Conservation (phyloP, 164 flowering plant species). For the Nelumbo lutea region DNA sequence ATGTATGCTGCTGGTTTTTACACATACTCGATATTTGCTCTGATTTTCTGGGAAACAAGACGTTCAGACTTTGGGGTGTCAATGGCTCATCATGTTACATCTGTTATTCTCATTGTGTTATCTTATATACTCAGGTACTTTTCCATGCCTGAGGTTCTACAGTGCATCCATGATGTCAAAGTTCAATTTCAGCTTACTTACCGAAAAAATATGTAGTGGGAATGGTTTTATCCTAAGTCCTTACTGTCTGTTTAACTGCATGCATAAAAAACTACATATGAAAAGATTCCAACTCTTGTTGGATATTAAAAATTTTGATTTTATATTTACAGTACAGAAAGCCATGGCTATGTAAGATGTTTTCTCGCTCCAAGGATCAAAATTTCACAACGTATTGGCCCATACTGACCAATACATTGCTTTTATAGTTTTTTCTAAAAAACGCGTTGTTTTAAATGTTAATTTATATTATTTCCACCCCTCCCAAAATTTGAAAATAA, state of each 20-base stretch:
- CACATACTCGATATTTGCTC: constrained; percentile 84
- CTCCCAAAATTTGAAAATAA: too few species aligned
- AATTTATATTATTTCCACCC: too few species aligned
- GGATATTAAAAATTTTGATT: neutral
- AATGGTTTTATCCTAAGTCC: neutral
- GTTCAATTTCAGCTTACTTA: neutral
- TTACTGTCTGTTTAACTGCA: neutral
- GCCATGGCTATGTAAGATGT: neutral
- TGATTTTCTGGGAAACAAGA: constrained; percentile 94
- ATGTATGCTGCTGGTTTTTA: constrained; percentile 92
- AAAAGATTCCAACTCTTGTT: neutral
- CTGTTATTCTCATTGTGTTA: constrained; percentile 65
- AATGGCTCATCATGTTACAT: constrained; percentile 89
- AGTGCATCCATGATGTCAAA: neutral
- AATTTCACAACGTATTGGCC: too few species aligned
- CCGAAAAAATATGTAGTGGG: neutral
- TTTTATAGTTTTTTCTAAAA: too few species aligned
- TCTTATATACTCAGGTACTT: constrained; percentile 76
- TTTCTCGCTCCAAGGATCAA: neutral
- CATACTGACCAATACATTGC: too few species aligned
- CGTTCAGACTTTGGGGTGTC: constrained; percentile 94
- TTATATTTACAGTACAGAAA: neutral
- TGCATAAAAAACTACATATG: neutral
- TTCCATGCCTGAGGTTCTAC: neutral
- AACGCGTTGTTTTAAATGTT: too few species aligned